A percentile compares a stretch with the other conserved stretches of the same genome.
phyloP scores from a whole-genome alignment of 2,329 filamentous ascomycete genomes.

The Didymella glomerata region DNA sequence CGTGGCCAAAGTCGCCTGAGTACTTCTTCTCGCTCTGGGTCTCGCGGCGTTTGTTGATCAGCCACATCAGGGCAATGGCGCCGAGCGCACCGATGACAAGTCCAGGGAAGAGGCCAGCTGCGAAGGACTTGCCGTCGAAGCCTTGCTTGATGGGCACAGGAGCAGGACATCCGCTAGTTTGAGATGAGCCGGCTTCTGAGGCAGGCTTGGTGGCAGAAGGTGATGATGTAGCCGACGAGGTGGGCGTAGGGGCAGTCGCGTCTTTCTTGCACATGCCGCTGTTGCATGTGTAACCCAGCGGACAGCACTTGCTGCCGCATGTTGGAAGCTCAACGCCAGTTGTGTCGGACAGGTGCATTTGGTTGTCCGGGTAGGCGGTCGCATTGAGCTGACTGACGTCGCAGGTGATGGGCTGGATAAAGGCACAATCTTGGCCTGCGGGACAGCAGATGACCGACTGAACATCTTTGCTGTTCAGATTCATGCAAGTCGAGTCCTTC shows the following conservation, averaged over 20 bases:
- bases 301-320: slow-evolving; percentile 72
- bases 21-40: slow-evolving; percentile 41
- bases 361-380: slow-evolving; percentile 62
- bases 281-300: slow-evolving; percentile 74
- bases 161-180: slow-evolving; percentile 36
- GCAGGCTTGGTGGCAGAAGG: slow-evolving; percentile 41
- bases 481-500: slow-evolving; percentile 62
- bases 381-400: slow-evolving; percentile 69
- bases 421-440: slow-evolving; percentile 62
- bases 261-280: slow-evolving; percentile 62
- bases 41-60: slow-evolving; percentile 47
- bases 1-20: slow-evolving; percentile 51
- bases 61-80: slow-evolving; percentile 44
- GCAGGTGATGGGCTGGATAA: slow-evolving; percentile 71
- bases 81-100: slow-evolving; percentile 48
- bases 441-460: slow-evolving; percentile 79
- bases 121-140: slow-evolving; percentile 50
- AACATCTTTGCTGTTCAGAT: slow-evolving; percentile 65
- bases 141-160: slow-evolving; percentile 28
- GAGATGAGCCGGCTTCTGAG: slow-evolving; percentile 35
- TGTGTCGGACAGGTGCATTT: slow-evolving; percentile 72
- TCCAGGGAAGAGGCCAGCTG: slow-evolving; percentile 50
- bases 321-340: slow-evolving; percentile 60
- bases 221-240: slow-evolving; percentile 32
- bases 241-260: slow-evolving; percentile 42